A percentile compares a stretch with the other conserved stretches of the same genome.
Conservation (phyloP, 352 stramenopile genomes). For the Plasmopara halstedii region DNA sequence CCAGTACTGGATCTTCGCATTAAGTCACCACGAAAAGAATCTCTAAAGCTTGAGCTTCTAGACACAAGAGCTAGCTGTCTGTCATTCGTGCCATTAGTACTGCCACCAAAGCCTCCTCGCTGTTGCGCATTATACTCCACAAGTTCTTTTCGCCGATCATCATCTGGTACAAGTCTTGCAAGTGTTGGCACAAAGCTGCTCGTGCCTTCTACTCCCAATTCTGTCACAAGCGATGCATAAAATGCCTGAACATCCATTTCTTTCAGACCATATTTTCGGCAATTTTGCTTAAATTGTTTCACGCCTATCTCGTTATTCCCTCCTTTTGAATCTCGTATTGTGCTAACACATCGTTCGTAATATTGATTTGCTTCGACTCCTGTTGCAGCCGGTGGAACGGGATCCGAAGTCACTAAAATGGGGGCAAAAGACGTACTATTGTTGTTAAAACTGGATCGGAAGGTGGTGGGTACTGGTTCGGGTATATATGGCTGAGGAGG, state of each 20-base stretch:
- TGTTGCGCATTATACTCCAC: constrained; percentile 45
- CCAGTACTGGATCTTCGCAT: constrained; percentile 4
- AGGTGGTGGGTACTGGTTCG: constrained; percentile 18
- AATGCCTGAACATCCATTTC: constrained; percentile 50
- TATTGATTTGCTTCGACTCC: constrained; percentile 41
- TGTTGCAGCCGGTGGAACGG: constrained; percentile 40
- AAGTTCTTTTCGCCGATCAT: constrained; percentile 37
- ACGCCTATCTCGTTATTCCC: constrained; percentile 50
- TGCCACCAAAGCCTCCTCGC: neutral
- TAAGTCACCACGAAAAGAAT: constrained; percentile 37
- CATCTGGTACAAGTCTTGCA: constrained; percentile 45
- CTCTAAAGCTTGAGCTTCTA: constrained; percentile 18
- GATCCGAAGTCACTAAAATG: constrained; percentile 14
- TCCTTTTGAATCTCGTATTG: constrained; percentile 39
- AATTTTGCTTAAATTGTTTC: constrained; percentile 62
- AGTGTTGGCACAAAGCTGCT: constrained; percentile 38
- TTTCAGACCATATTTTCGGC: constrained; percentile 39
- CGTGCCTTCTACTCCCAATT: constrained; percentile 37
- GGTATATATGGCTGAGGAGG: constrained; percentile 9
- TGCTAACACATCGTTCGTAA: constrained; percentile 51
- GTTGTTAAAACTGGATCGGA: constrained; percentile 15
- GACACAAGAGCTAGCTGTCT: constrained; percentile 13
- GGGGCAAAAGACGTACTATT: constrained; percentile 9
- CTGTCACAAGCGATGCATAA: constrained; percentile 40
- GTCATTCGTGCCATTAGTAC: constrained; percentile 11